Evolutionary conservation across 306 rosid genomes (phyloP).

Genomic region (Morella rubra): DNA sequence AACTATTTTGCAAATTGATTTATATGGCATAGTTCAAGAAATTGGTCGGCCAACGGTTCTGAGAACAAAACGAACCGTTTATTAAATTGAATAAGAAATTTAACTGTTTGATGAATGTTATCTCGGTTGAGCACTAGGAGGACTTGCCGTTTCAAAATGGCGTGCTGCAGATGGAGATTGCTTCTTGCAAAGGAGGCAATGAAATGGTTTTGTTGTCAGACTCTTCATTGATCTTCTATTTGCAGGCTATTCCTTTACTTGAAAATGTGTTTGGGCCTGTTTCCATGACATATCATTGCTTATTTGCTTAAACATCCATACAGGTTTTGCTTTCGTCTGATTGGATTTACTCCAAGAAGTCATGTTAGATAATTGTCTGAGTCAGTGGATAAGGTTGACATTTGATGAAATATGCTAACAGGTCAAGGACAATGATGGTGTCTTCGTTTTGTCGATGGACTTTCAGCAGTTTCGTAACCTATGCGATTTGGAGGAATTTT

Average conservation of each 20-base stretch:
- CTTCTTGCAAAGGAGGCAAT: too few relatives aligned
- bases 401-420: slow-evolving; percentile 27
- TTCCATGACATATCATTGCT: not conserved
- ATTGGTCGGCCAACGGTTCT: not conserved
- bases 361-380: not conserved
- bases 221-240: too few relatives aligned
- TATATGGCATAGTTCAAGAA: not conserved
- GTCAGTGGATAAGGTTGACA: not conserved
- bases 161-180: too few relatives aligned
- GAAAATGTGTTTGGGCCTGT: too few relatives aligned
- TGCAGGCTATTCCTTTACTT: too few relatives aligned
- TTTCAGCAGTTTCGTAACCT: slow-evolving; percentile 54
- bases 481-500: slow-evolving; percentile 48
- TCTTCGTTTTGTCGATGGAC: slow-evolving; percentile 57
- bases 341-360: not conserved
- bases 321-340: not conserved
- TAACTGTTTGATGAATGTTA: not conserved
- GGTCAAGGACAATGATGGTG: slow-evolving; percentile 51
- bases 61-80: not conserved
- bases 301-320: not conserved
- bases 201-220: too few relatives aligned
- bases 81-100: not conserved
- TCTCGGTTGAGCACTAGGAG: not conserved
- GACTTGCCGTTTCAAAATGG: too few relatives aligned
- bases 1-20: not conserved